Evolutionary conservation across 139 green algal species (phyloP).

Genomic region (Tetraselmis chui): DNA sequence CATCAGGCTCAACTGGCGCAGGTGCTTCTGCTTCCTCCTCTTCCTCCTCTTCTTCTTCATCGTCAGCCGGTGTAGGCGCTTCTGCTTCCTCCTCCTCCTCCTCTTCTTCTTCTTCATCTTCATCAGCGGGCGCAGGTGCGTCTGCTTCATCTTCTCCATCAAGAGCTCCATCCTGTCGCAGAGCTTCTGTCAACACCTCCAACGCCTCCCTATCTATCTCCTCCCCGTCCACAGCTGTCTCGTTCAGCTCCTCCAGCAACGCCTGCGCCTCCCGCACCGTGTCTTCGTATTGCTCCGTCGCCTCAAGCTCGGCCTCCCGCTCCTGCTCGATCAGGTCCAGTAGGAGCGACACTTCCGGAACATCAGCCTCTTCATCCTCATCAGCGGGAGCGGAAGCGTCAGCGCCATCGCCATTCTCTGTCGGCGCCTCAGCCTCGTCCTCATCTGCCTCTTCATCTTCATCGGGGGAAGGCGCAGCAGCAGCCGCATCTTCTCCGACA

Average conservation of each 20-base stretch:
- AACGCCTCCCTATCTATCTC: neutral
- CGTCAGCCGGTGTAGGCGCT: neutral
- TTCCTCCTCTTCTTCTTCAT: neutral
- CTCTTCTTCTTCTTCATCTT: neutral
- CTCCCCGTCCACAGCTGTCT: neutral
- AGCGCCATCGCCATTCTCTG: neutral
- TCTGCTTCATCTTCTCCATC: neutral
- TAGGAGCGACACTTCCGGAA: neutral
- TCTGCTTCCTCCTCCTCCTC: neutral
- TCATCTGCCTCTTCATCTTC: neutral
- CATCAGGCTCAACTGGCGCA: neutral
- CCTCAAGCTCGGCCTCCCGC: neutral
- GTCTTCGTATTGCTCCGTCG: neutral
- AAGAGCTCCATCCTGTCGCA: neutral
- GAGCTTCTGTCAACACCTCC: too few species aligned
- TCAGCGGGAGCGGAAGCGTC: too few species aligned
- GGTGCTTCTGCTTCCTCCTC: neutral
- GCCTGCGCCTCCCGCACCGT: neutral
- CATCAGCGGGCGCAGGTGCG: neutral
- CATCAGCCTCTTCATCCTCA: neutral
- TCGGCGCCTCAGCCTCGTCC: neutral
- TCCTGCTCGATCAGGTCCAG: neutral
- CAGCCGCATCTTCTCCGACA: neutral
- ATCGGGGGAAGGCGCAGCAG: neutral
- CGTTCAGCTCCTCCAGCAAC: neutral